Percentiles rank a stretch among this genome's conserved stretches.
phyloP scores from a whole-genome alignment of 305 asterid species.

The Solanum hybrid region DNA sequence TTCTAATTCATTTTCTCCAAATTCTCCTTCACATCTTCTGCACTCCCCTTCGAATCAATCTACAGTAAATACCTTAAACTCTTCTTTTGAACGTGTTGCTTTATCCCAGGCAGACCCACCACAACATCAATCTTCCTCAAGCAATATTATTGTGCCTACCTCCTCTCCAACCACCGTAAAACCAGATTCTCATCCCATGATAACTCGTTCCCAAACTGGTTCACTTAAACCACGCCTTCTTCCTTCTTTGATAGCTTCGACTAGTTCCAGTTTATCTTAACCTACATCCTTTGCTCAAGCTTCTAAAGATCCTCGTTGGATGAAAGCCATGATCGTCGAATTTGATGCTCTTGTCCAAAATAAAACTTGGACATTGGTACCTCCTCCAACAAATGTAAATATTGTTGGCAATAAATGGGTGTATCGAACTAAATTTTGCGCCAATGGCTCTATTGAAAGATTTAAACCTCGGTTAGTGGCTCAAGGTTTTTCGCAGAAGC shows the following conservation, averaged over 20 bases:
- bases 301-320: background rate
- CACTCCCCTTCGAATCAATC: background rate
- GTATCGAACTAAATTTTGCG: background rate
- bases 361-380: background rate
- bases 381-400: background rate
- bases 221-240: background rate
- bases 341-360: background rate
- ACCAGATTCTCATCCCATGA: background rate
- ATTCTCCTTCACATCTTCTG: background rate
- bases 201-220: background rate
- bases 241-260: background rate
- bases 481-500: background rate
- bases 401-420: background rate
- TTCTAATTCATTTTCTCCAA: background rate
- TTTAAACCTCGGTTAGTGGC: background rate
- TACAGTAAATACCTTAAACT: background rate
- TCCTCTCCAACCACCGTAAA: background rate
- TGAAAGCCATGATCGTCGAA: background rate
- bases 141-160: background rate
- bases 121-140: background rate
- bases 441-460: background rate
- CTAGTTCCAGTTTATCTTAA: background rate
- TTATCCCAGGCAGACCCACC: background rate
- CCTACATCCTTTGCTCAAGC: background rate
- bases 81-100: background rate